Base-by-base conservation (phyloP, 2,329 filamentous ascomycete genomes). In the Septoria linicola region DNA sequence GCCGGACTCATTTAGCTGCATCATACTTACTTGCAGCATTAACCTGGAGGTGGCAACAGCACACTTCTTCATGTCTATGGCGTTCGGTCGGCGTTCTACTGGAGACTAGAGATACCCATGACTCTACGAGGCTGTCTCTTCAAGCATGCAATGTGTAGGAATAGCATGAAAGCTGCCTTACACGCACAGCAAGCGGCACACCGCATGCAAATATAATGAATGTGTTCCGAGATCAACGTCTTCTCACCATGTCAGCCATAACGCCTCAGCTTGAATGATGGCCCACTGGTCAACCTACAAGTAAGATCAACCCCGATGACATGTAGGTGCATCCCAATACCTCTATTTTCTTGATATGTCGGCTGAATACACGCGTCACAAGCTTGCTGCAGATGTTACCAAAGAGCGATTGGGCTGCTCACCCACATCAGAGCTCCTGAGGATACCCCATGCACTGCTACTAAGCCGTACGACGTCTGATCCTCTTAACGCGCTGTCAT, bases 31-130 rank as follows among this genome's bases (percentile, higher is more conserved):
- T 53, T 53, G 48, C 49, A 53, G 48, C 51, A 51, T 41, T 34
- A 31, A 30, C 43, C 56, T 41, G 39, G 51, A 54, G 54, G 50
- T 51, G 54, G 58, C 57, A 66, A 66, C 58, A 59, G 63, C 55
- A 59, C 58, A 63, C 61, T 60, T 57, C 62, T n/a, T n/a, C n/a
- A n/a, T 63, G 58, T 57, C 54, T 54, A 62, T 59, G 61, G 60
- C 63, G 63, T 56, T 61, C 53, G 35, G 54, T 59, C 58, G 58
- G 60, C 61, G 58, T 65, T 57, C 54, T 54, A 23, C 59, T 58
- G 57, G 58, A 54, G 39, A 52, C 46, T 41, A 51, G 54, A 57
- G 55, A 58, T 59, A 58, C 57, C 57, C 58, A 49, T 54, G 55
- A 55, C 52, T 54, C 49, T 30, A 61, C 61, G 62, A n/a, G n/a